Percentiles rank a stretch among this genome's conserved stretches.
Conservation (phyloP, 768 basidiomycete species). For the Mycena crocata region DNA sequence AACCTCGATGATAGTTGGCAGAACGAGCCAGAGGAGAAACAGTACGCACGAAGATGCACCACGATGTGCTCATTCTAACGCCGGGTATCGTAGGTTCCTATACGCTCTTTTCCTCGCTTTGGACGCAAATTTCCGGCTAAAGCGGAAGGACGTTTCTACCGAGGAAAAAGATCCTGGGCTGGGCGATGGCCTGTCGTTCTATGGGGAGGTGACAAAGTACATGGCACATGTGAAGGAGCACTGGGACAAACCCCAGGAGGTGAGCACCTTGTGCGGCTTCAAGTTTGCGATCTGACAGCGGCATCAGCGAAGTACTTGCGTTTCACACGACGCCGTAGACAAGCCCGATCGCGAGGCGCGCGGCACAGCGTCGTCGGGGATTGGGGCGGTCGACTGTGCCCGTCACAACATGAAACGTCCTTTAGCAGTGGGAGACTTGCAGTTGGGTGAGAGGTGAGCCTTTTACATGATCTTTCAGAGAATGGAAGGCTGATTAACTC, state of each 20-base stretch:
- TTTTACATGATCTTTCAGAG: too few relatives aligned
- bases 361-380: neutral
- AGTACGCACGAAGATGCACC: neutral
- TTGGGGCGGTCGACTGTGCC: neutral
- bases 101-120: conserved; percentile 31
- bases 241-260: conserved; percentile 7
- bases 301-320: neutral
- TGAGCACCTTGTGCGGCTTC: neutral
- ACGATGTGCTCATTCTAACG: neutral
- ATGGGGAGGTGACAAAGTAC: conserved; percentile 15
- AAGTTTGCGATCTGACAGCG: neutral
- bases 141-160: conserved; percentile 27
- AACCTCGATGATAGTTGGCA: conserved; percentile 41
- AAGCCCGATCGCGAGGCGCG: neutral
- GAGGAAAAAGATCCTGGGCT: conserved; percentile 32
- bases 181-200: conserved; percentile 28
- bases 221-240: conserved; percentile 14
- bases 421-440: neutral
- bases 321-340: neutral
- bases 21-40: conserved; percentile 16
- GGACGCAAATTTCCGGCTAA: conserved; percentile 40
- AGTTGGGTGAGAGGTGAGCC: neutral
- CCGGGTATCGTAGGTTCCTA: conserved; percentile 23
- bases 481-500: neutral
- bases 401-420: neutral